These are phyloP conservation scores for Zalerion maritima DNA, from an alignment of 495 filamentous ascomycete genomes.

Conservation along the genomic window DNA sequence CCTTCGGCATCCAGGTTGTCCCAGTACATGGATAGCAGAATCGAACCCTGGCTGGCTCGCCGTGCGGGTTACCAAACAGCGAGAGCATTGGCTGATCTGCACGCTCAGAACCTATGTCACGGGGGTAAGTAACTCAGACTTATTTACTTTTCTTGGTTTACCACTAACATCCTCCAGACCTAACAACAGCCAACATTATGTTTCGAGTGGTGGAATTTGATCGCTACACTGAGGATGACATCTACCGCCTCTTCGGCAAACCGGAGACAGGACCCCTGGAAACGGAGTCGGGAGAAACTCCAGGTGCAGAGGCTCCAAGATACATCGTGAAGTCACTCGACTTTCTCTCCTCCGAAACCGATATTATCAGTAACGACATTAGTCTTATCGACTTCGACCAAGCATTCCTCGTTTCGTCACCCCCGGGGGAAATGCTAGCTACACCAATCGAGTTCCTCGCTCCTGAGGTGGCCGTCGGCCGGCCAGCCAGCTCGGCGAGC, in stretches of 20 bases:
- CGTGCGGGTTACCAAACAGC: constrained; percentile 8
- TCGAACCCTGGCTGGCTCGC: constrained; percentile 6
- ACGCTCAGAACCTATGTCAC: constrained; percentile 11
- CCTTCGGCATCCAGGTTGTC: constrained; percentile 11
- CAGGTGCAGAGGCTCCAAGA: constrained; percentile 8
- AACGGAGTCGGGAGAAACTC: constrained; percentile 9
- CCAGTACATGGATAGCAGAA: constrained; percentile 3
- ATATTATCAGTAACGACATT: constrained; percentile 9
- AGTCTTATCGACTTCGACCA: constrained; percentile 13
- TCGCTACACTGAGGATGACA: constrained; percentile 6
- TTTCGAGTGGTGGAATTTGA: constrained; percentile 8
- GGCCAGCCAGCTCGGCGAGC: constrained; percentile 9
- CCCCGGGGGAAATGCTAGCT: constrained; percentile 9
- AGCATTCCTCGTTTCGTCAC: constrained; percentile 8
- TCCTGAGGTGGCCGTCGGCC: constrained; percentile 10
- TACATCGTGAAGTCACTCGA: constrained; percentile 10
- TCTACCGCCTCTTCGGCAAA: constrained; percentile 10
- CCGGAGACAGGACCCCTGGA: constrained; percentile 8
- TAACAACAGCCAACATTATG: constrained; percentile 11
- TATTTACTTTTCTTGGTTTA: constrained; percentile 4
- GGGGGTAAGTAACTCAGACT: constrained; percentile 8
- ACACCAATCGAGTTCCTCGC: constrained; percentile 12
- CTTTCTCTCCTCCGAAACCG: constrained; percentile 9
- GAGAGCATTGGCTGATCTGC: constrained; percentile 8
- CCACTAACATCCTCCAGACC: constrained; percentile 8